A percentile compares a stretch with the other conserved stretches of the same genome.
Conservation (phyloP, 768 basidiomycete species). For the Filobasidium wieringae region DNA sequence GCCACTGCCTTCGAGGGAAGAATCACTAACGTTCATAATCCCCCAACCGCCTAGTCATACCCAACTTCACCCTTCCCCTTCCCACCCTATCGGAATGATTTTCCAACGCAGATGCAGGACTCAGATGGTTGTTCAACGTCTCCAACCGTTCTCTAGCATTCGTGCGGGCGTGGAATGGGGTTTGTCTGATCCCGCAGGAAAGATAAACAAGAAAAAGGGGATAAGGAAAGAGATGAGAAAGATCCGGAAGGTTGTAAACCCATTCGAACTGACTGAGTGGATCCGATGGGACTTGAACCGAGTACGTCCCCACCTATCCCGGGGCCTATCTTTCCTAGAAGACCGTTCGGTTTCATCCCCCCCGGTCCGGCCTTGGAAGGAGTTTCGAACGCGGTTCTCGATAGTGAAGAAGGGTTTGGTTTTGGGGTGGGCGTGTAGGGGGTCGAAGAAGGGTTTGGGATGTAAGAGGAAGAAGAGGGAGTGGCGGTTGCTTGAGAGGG, state of each 20-base stretch:
- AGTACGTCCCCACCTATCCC: not conserved
- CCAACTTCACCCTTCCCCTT: conserved; percentile 29
- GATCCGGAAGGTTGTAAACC: no score
- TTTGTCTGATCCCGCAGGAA: no score
- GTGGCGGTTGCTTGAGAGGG: conserved; percentile 11
- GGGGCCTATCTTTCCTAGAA: not conserved
- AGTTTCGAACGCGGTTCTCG: not conserved
- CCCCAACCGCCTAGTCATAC: conserved; percentile 27
- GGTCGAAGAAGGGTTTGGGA: not conserved
- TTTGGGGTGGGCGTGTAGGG: not conserved
- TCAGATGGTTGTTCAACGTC: conserved; percentile 40
- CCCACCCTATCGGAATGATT: conserved; percentile 14
- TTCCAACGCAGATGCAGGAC: conserved; percentile 16
- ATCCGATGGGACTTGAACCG: not conserved
- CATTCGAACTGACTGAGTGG: no score
- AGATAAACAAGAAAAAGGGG: no score
- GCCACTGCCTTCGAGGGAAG: not conserved
- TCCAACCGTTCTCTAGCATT: conserved; percentile 38
- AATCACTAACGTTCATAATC: conserved; percentile 25
- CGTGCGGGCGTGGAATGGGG: conserved; percentile 23
- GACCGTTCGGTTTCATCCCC: not conserved
- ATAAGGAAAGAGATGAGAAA: no score
- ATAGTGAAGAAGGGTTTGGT: not conserved
- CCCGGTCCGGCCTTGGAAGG: not conserved
- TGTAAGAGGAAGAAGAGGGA: conserved; percentile 10